Conservation (phyloP, 495 filamentous ascomycete species). For the Tuber borchii region DNA sequence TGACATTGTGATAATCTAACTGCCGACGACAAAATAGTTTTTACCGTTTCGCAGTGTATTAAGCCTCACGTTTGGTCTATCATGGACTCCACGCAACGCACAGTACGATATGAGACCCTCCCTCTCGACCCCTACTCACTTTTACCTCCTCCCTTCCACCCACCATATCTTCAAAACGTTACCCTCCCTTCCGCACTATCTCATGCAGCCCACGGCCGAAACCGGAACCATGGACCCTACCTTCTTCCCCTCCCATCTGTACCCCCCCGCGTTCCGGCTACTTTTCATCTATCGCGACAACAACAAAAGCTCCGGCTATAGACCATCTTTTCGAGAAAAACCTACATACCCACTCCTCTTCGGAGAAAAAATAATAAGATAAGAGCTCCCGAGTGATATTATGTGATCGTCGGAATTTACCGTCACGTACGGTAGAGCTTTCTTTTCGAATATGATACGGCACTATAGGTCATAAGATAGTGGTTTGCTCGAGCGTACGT, state of each 20-base stretch:
- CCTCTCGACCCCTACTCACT: no score
- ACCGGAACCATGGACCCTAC: neutral
- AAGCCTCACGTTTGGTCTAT: no score
- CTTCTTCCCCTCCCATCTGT: neutral
- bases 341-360: neutral
- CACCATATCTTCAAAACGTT: neutral
- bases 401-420: neutral
- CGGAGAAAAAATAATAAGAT: neutral
- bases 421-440: neutral
- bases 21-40: no score
- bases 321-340: neutral
- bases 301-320: neutral
- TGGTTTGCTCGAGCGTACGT: neutral
- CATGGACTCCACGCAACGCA: neutral
- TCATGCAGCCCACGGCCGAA: neutral
- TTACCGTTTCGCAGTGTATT: no score
- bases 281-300: neutral
- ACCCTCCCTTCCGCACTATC: neutral
- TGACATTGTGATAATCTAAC: no score
- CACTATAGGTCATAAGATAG: neutral
- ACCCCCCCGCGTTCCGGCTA: no score
- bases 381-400: neutral
- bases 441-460: neutral
- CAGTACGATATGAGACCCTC: neutral
- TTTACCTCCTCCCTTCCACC: neutral